Evolutionary conservation across 805 yeast species (phyloP).

Genomic region (Metschnikowia gelsemii): DNA sequence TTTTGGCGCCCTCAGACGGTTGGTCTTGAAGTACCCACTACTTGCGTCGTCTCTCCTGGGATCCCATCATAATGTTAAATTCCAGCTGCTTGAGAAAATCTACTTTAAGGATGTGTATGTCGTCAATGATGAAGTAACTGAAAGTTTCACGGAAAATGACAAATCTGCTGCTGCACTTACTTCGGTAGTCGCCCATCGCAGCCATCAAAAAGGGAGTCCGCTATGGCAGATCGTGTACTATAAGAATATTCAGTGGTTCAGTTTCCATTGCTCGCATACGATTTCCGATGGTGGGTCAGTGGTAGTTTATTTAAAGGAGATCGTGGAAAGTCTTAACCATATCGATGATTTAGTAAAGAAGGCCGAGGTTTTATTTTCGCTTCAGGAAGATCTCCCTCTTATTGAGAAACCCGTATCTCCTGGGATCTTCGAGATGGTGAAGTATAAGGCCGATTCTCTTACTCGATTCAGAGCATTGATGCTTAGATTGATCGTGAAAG

Average conservation of each 20-base stretch:
- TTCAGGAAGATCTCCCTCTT: conserved; percentile 5
- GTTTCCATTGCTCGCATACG: conserved; percentile 6
- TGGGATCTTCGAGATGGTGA: conserved; percentile 1
- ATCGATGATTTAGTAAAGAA: background rate
- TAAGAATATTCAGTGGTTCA: conserved; percentile 4
- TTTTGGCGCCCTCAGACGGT: conserved; percentile 3
- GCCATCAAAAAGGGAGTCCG: background rate
- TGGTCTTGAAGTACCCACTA: conserved; percentile 9
- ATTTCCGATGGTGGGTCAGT: conserved; percentile 11
- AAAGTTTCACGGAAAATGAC: background rate
- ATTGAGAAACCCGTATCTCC: conserved; percentile 6
- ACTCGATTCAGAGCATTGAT: background rate
- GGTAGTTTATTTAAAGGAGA: conserved; percentile 8
- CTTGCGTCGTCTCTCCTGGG: conserved; percentile 7
- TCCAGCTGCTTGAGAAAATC: conserved; percentile 5
- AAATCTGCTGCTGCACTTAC: background rate
- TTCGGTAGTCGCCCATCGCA: background rate
- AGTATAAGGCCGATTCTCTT: conserved; percentile 3
- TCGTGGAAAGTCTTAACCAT: conserved; percentile 8
- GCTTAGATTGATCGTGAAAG: background rate
- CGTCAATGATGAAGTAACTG: background rate
- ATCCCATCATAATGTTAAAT: conserved; percentile 1
- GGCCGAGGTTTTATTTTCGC: conserved; percentile 1
- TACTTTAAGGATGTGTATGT: conserved; percentile 6
- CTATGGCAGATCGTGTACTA: conserved; percentile 7